A percentile compares a stretch with the other conserved stretches of the same genome.
Evolutionary conservation across 306 rosid genomes (phyloP).

Genomic region (Senna siamea): DNA sequence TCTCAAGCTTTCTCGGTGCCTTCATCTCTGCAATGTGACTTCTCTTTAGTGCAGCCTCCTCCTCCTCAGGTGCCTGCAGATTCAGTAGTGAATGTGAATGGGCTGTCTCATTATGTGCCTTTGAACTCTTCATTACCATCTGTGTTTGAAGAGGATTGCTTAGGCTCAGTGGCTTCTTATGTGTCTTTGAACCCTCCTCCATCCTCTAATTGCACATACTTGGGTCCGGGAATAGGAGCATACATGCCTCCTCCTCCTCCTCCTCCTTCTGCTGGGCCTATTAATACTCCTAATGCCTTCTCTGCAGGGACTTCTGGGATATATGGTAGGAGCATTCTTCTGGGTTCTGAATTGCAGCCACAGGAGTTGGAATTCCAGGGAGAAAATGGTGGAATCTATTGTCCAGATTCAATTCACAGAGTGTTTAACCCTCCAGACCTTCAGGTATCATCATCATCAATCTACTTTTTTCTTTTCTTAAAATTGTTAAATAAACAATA

Average conservation of each 20-base stretch:
- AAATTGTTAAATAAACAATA: too few relatives aligned
- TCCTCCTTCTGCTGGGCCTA: too few relatives aligned
- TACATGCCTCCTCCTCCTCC: constrained; percentile 52
- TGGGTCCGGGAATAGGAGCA: constrained; percentile 49
- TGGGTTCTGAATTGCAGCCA: constrained; percentile 72
- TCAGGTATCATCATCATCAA: constrained; percentile 63
- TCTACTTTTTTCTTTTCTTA: not conserved
- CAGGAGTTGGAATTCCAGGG: constrained; percentile 82
- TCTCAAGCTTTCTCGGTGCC: constrained; percentile 62
- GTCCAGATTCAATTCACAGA: constrained; percentile 65
- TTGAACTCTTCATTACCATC: constrained; percentile 56
- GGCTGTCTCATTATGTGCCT: constrained; percentile 58
- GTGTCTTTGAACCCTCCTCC: constrained; percentile 67
- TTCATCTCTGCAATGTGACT: constrained; percentile 57
- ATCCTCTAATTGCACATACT: constrained; percentile 73
- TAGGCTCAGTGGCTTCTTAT: constrained; percentile 79
- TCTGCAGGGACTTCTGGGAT: constrained; percentile 67
- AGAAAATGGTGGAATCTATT: constrained; percentile 70
- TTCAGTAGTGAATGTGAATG: constrained; percentile 57
- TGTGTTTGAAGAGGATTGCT: constrained; percentile 79
- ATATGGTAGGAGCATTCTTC: constrained; percentile 57
- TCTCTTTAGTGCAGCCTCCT: constrained; percentile 54
- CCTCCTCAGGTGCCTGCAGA: not conserved
- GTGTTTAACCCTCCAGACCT: constrained; percentile 76
- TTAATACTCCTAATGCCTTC: constrained; percentile 47